Base-by-base conservation (phyloP, 2,329 filamentous ascomycete species). In the Pseudogymnoascus sp. region DNA sequence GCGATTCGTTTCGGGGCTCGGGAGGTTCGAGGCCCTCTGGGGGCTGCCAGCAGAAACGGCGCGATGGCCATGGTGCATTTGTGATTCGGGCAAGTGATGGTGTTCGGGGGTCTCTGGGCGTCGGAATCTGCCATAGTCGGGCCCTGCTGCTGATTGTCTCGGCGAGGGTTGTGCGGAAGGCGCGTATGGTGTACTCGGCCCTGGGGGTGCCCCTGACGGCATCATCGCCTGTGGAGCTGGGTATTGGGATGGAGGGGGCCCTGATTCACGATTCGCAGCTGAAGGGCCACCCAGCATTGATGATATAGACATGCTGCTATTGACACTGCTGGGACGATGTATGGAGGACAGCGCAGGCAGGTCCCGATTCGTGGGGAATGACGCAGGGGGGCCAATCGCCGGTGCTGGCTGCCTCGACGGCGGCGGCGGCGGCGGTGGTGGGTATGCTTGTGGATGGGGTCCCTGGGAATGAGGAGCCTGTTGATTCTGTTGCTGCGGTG, bases 31-130 rank as follows among this genome's bases (percentile, higher is more conserved):
- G 73, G 22, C 74, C 75, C 68, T 80, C 75, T 38, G 74, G 22
- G 68, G 71, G 33, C 69, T 73, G 11, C 67, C 68, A 43, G 66
- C 68, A 60, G 67, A 71, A 37, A 69, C 72, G 22, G 75, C 64
- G 77, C 65, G 69, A 70, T 66, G 74, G 71, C 66, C 76, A 68
- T 60, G 69, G 57, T 62, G 6, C 68, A 63, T 39, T 70, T 68
- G 7, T 68, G 68, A 65, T 72, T 84, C 78, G 74, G 84, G 83
- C 61, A 76, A 75, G 67, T 82, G 79, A 53, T 80, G 77, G 63
- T 86, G 84, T 47, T 91, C 88, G n/a, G 88, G 88, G 0, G 88
- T 91, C 62, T 89, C 85, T 2, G 88, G 88, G 63, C 87, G 80
- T 64, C 86, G 80, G 71, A 82, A 87, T 4, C 81, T 78, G 59